Conservation (phyloP, 192 early-diverging fungal species). For the Coemansia umbellata region DNA sequence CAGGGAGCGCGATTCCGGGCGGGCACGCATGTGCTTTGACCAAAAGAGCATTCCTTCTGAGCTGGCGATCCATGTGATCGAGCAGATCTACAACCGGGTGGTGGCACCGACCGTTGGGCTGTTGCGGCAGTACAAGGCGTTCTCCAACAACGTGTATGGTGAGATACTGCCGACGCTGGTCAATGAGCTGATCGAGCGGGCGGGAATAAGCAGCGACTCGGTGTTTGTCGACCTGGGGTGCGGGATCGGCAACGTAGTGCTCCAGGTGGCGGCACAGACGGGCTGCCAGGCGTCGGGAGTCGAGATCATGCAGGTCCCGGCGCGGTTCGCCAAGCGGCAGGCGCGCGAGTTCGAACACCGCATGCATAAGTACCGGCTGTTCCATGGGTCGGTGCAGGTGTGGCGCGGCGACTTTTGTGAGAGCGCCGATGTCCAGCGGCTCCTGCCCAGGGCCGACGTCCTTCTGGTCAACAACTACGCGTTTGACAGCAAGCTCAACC, state of each 20-base stretch:
- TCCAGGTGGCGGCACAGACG: slow-evolving; percentile 90
- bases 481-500: slow-evolving; percentile 82
- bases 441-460: slow-evolving; percentile 81
- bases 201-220: slow-evolving; percentile 59
- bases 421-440: slow-evolving; percentile 57
- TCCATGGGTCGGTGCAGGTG: slow-evolving; percentile 61
- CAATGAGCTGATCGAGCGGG: slow-evolving; percentile 73
- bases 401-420: slow-evolving; percentile 87
- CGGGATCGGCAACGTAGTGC: slow-evolving; percentile 94
- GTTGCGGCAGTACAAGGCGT: slow-evolving; percentile 78
- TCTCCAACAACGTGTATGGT: slow-evolving; percentile 96
- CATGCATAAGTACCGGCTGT: slow-evolving; percentile 65
- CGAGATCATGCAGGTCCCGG: slow-evolving; percentile 87
- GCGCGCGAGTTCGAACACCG: slow-evolving; percentile 80
- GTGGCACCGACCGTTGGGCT: slow-evolving; percentile 72
- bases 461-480: slow-evolving; percentile 97
- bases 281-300: slow-evolving; percentile 81
- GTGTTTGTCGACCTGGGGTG: slow-evolving; percentile 92
- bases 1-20: slow-evolving; percentile 32
- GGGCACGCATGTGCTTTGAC: slow-evolving; percentile 13
- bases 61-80: slow-evolving; percentile 78
- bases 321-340: slow-evolving; percentile 72
- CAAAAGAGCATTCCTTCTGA: slow-evolving; percentile 53
- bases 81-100: slow-evolving; percentile 84
- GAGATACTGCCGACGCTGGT: slow-evolving; percentile 86